A percentile compares a stretch with the other conserved stretches of the same genome.
These are phyloP conservation scores for Coffea canephora DNA, from an alignment of 257 asterid genomes.

Conservation along the genomic window DNA sequence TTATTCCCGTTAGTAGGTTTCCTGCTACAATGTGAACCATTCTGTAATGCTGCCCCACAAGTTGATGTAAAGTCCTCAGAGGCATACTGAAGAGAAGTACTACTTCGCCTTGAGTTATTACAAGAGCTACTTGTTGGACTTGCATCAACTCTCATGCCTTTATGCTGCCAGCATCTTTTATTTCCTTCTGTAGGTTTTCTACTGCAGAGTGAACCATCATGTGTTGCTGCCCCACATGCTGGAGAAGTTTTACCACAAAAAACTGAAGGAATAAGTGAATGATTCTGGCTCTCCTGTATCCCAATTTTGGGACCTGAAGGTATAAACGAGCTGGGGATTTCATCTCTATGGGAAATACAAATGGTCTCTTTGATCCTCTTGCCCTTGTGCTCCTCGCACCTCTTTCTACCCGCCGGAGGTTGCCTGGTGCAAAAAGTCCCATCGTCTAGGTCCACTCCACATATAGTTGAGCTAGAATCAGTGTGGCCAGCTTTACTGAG, in stretches of 20 bases:
- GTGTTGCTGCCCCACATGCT: constrained; percentile 22
- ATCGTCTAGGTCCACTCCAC: constrained; percentile 30
- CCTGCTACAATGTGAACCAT: constrained; percentile 13
- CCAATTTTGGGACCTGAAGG: not conserved
- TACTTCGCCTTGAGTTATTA: no score
- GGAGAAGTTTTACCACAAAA: not conserved
- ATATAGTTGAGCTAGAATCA: constrained; percentile 5
- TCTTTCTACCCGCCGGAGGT: constrained; percentile 36
- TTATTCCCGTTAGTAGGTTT: constrained; percentile 10
- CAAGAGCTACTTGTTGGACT: not conserved
- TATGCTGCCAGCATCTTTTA: constrained; percentile 31
- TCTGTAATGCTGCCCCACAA: constrained; percentile 21
- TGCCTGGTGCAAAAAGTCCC: constrained; percentile 31
- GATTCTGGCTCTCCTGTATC: constrained; percentile 1
- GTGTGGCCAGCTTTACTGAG: not conserved
- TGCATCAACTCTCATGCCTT: constrained; percentile 21
- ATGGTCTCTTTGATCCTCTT: constrained; percentile 24
- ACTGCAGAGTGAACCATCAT: constrained; percentile 28
- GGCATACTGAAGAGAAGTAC: not conserved
- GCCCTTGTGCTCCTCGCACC: constrained; percentile 41
- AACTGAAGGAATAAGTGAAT: not conserved
- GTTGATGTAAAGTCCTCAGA: constrained; percentile 6
- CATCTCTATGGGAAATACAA: constrained; percentile 1
- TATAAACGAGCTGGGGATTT: constrained; percentile 11
- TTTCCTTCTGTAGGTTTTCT: constrained; percentile 24